These are phyloP conservation scores for Paxillus rubicundulus DNA, from an alignment of 768 basidiomycete species.

Conservation along the genomic window DNA sequence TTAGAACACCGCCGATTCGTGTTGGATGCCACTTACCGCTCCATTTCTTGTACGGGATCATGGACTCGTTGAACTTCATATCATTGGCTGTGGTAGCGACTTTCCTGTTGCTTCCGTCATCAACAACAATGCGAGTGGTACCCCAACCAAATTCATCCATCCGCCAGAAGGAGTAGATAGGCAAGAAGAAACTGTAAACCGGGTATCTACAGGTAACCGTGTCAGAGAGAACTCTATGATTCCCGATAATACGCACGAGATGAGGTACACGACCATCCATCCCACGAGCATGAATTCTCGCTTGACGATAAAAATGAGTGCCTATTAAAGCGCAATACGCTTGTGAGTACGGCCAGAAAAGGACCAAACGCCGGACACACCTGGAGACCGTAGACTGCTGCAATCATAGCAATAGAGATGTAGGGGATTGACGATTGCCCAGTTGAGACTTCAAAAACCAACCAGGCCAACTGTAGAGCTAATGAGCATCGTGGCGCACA, in stretches of 20 bases:
- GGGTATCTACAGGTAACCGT: conserved; percentile 46
- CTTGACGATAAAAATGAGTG: conserved; percentile 67
- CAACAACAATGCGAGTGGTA: conserved; percentile 62
- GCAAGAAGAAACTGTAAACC: conserved; percentile 65
- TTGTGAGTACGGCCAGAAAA: background rate
- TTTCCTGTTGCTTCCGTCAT: conserved; percentile 67
- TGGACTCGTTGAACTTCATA: conserved; percentile 71
- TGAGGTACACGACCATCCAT: conserved; percentile 69
- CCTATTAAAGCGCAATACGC: conserved; percentile 25
- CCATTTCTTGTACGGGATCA: conserved; percentile 75
- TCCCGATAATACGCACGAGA: conserved; percentile 47
- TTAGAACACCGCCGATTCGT: conserved; percentile 10
- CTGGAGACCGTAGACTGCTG: conserved; percentile 67
- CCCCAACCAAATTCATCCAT: conserved; percentile 76
- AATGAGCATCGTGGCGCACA: conserved; percentile 11
- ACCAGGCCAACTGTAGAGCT: conserved; percentile 49
- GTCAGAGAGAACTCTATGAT: background rate
- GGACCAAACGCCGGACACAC: conserved; percentile 24
- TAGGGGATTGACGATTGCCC: conserved; percentile 53
- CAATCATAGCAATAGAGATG: conserved; percentile 67
- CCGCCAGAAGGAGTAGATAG: conserved; percentile 71
- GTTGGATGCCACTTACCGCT: conserved; percentile 44
- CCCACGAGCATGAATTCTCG: conserved; percentile 75
- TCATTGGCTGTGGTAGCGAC: conserved; percentile 52
- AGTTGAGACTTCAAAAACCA: conserved; percentile 56